Base-by-base conservation (phyloP, 495 filamentous ascomycete species). In the Podospora tetraspora region DNA sequence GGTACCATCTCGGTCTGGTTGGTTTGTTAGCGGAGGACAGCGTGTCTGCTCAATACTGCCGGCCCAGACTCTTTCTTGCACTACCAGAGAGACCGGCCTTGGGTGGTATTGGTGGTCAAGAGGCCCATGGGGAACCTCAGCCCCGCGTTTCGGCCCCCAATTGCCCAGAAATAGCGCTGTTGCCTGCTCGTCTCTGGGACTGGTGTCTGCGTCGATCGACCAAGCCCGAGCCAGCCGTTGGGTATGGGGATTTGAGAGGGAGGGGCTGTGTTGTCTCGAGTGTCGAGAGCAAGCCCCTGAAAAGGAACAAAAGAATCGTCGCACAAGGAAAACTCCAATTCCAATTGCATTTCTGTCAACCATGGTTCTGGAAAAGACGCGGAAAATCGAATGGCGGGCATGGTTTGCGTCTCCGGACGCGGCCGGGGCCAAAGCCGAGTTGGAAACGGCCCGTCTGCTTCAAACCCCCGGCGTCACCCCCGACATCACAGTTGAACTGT, bases 371-470 rank as follows among this genome's bases (percentile, higher is more conserved):
- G 22, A 43, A 57, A 23, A 24, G 3, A 61, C 3, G 21, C 27
- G 34, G 12, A 37, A 43, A 60, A 13, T 19, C 16, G 63, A 59
- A n/a, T 65, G 63, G 63, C 27, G 19, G n/a, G 43, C 24, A 3
- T 65, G 63, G 63, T 65, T 65, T n/a, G 56, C 63, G 5, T 58
- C 52, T 6, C 43, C 27, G 3, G 56, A 65, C 7, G 63, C 63
- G 21, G 25, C 57, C 13, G 11, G 25, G 2, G 25, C 63, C 23
- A 65, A 25, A 7, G n/a, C 24, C 23, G 43, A 21, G 32, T 16
- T 65, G 63, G 13, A 57, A 65, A 30, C 52, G 12, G 25, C 52
- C 24, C 52, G 24, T 23, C 2, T 58, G 11, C 21, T 59, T 57
- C 30, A 23, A 8, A 5, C 62, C 10, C 34, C 56, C 24, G 19